These are phyloP conservation scores for Penicillium sp. DNA, from an alignment of 2,329 filamentous ascomycete species.

Conservation along the genomic window DNA sequence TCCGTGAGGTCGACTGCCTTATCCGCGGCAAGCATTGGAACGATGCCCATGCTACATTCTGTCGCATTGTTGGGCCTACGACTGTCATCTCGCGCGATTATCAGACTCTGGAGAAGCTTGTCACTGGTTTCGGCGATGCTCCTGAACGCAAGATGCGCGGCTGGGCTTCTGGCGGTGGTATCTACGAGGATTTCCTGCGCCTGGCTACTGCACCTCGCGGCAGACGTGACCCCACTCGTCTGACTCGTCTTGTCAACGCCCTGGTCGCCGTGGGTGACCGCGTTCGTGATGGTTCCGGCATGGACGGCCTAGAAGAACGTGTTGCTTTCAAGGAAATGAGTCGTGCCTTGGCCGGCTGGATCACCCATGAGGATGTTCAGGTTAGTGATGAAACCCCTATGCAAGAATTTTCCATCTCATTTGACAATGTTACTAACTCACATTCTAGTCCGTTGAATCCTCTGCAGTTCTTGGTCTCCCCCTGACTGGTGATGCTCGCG, in stretches of 20 bases:
- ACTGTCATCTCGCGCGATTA: conserved; percentile 83
- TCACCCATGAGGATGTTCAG: conserved; percentile 60
- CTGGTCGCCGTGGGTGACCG: conserved; percentile 43
- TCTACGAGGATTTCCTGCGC: conserved; percentile 68
- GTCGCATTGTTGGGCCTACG: conserved; percentile 75
- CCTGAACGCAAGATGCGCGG: conserved; percentile 63
- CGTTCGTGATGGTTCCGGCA: conserved; percentile 53
- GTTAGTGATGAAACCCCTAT: conserved; percentile 42
- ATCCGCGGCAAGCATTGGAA: conserved; percentile 73
- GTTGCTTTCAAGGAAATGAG: conserved; percentile 84
- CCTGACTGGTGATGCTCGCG: conserved; percentile 69
- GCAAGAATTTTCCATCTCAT: not conserved
- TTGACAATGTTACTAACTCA: conserved; percentile 5
- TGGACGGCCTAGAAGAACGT: conserved; percentile 56
- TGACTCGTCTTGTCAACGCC: conserved; percentile 50
- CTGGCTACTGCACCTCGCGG: conserved; percentile 45
- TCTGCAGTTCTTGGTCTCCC: conserved; percentile 43
- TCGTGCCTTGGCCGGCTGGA: conserved; percentile 66
- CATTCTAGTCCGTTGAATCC: conserved; percentile 32
- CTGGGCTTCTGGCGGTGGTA: conserved; percentile 77
- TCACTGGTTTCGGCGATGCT: conserved; percentile 67
- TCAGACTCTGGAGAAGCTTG: conserved; percentile 64
- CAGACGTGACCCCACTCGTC: conserved; percentile 42
- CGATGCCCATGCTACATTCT: conserved; percentile 82
- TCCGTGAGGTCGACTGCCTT: conserved; percentile 74